Percentiles rank a stretch among this genome's conserved stretches.
These are phyloP conservation scores for Westerdykella ornata DNA, from an alignment of 2,329 filamentous ascomycete species.

Conservation along the genomic window DNA sequence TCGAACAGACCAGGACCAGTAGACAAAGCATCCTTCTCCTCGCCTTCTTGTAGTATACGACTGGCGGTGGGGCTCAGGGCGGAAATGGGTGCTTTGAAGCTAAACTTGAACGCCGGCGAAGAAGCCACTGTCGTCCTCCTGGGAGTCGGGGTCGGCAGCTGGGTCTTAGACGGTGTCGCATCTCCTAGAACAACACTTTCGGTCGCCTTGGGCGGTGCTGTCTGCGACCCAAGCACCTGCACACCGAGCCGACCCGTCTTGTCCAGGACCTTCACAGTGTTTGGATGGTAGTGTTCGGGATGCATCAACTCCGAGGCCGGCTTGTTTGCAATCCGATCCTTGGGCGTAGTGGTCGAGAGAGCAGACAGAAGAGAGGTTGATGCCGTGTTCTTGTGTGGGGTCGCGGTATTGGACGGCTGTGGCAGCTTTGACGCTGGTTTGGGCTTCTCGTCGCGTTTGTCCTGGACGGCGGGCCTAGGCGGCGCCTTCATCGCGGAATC, in stretches of 20 bases:
- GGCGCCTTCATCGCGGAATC: conserved; percentile 14
- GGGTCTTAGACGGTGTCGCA: conserved; percentile 57
- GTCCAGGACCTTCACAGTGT: conserved; percentile 67
- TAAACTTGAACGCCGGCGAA: conserved; percentile 60
- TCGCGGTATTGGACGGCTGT: conserved; percentile 7
- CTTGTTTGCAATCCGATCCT: conserved; percentile 58
- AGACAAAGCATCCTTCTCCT: conserved; percentile 49
- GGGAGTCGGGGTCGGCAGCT: conserved; percentile 18
- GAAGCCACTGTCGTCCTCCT: conserved; percentile 31
- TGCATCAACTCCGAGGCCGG: conserved; percentile 82
- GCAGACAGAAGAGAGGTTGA: conserved; percentile 16
- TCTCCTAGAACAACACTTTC: conserved; percentile 42
- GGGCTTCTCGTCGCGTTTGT: conserved; percentile 3
- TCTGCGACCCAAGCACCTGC: conserved; percentile 55
- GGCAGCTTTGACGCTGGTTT: conserved; percentile 22
- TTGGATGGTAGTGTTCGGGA: conserved; percentile 70
- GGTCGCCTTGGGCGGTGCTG: conserved; percentile 41
- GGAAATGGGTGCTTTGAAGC: conserved; percentile 50
- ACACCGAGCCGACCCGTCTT: conserved; percentile 80
- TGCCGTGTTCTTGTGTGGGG: conserved; percentile 18
- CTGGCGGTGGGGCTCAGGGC: conserved; percentile 57
- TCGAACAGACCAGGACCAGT: conserved; percentile 39
- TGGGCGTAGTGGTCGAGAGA: conserved; percentile 44
- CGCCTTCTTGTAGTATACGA: conserved; percentile 58
- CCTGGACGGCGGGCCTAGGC: conserved; percentile 12